A percentile compares a stretch with the other conserved stretches of the same genome.
Evolutionary conservation across 768 basidiomycete genomes (phyloP).

Genomic region (Mycena venus): DNA sequence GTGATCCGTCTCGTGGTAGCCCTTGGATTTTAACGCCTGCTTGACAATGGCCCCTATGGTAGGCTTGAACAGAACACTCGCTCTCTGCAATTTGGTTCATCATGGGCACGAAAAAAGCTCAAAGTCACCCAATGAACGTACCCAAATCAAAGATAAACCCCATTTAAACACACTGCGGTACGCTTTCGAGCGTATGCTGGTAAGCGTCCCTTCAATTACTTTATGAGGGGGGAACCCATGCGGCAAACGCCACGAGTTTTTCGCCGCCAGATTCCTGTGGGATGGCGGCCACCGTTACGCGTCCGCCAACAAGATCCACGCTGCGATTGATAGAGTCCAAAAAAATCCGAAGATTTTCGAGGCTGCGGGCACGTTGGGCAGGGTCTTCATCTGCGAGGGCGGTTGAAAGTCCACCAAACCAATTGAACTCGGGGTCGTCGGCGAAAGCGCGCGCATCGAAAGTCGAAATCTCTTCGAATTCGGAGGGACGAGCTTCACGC

Average conservation of each 20-base stretch:
- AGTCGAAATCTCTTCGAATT: constrained; percentile 5
- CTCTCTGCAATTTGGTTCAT: neutral
- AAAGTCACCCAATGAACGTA: no score
- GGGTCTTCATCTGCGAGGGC: neutral
- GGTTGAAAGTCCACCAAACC: constrained; percentile 21
- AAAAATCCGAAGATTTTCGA: constrained; percentile 14
- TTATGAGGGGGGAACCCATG: constrained; percentile 23
- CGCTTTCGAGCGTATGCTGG: neutral
- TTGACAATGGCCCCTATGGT: constrained; percentile 9
- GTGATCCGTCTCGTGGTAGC: constrained; percentile 9
- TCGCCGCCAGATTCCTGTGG: constrained; percentile 1
- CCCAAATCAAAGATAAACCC: constrained; percentile 6
- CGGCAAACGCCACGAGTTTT: constrained; percentile 10
- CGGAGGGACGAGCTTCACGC: constrained; percentile 7
- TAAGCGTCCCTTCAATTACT: constrained; percentile 15
- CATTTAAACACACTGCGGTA: neutral
- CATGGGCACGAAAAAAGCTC: neutral
- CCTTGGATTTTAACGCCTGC: constrained; percentile 3
- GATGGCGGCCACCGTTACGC: constrained; percentile 3
- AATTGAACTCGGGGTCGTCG: constrained; percentile 24
- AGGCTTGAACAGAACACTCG: constrained; percentile 10
- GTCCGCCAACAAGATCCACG: constrained; percentile 7
- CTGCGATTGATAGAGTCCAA: constrained; percentile 18
- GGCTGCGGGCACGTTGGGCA: neutral
- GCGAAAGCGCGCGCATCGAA: constrained; percentile 18